Percentiles rank a stretch among this genome's conserved stretches.
phyloP scores from a whole-genome alignment of 768 basidiomycete genomes.

The Leucocoprinus birnbaumii region DNA sequence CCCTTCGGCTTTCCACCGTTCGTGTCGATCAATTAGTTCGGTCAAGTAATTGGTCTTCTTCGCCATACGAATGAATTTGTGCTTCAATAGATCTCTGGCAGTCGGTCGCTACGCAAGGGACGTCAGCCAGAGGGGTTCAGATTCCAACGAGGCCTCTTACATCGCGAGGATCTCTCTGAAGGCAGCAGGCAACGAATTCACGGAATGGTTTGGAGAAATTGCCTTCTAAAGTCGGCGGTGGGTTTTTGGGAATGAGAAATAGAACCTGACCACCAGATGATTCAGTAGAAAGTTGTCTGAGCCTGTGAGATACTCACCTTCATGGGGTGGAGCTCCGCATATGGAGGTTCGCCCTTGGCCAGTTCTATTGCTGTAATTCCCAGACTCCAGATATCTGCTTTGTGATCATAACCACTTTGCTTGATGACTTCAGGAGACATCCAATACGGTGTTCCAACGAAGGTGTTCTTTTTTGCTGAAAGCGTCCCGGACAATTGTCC shows the following conservation, averaged over 20 bases:
- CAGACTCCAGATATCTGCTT: constrained; percentile 98
- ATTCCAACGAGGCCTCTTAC: constrained; percentile 39
- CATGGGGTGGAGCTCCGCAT: constrained; percentile 98
- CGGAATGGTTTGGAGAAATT: constrained; percentile 91
- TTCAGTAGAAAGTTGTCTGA: constrained; percentile 15
- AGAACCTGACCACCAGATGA: constrained; percentile 60
- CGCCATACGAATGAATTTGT: constrained; percentile 93
- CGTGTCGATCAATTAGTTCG: constrained; percentile 92
- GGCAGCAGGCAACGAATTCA: constrained; percentile 90
- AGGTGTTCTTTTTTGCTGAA: constrained; percentile 96
- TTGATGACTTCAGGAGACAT: constrained; percentile 99
- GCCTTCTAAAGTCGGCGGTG: constrained; percentile 86
- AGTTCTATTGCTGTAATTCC: constrained; percentile 98
- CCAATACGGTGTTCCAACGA: constrained; percentile 98
- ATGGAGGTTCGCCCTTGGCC: constrained; percentile 96
- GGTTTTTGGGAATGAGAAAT: constrained; percentile 97
- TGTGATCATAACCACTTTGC: constrained; percentile 98
- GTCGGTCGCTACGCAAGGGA: constrained; percentile 68
- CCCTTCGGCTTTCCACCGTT: constrained; percentile 90
- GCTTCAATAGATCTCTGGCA: constrained; percentile 93
- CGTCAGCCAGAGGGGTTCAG: constrained; percentile 13
- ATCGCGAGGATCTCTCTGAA: constrained; percentile 92
- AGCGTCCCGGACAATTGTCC: constrained; percentile 93
- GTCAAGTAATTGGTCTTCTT: constrained; percentile 94
- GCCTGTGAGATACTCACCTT: constrained; percentile 53